Conservation (phyloP, 2,329 filamentous ascomycete genomes). For the Lasiodiplodia sp. region DNA sequence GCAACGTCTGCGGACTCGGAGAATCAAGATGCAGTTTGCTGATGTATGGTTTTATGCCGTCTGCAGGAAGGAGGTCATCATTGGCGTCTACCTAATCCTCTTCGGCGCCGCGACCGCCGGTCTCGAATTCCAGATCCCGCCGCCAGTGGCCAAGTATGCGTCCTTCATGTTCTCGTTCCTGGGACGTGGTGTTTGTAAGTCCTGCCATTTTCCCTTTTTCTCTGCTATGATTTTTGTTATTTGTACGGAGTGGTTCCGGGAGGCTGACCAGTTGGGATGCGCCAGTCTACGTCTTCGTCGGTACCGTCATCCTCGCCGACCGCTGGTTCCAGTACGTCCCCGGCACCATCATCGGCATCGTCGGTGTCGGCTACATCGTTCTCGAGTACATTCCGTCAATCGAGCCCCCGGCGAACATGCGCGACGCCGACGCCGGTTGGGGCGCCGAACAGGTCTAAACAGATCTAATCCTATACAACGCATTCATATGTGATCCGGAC, state of each 20-base stretch:
- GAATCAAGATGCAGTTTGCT: background rate
- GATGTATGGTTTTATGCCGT: background rate
- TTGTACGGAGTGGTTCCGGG: background rate
- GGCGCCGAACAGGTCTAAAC: conserved; percentile 61
- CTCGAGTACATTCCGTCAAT: conserved; percentile 61
- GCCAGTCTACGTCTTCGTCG: conserved; percentile 94
- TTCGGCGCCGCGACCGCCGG: conserved; percentile 71
- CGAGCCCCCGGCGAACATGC: conserved; percentile 62
- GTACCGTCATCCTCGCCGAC: conserved; percentile 79
- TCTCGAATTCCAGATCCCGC: conserved; percentile 89
- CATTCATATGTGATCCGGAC: too few relatives aligned
- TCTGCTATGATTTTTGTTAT: background rate
- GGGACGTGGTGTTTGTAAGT: conserved; percentile 91
- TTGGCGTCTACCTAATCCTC: conserved; percentile 86
- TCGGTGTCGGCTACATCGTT: conserved; percentile 76
- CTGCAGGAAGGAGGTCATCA: conserved; percentile 72
- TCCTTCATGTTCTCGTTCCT: conserved; percentile 98
- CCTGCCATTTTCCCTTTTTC: background rate
- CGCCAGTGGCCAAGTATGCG: conserved; percentile 90
- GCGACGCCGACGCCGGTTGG: conserved; percentile 62
- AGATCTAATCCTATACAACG: background rate
- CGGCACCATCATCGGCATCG: conserved; percentile 77
- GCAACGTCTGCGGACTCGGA: background rate
- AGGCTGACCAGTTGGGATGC: conserved; percentile 31
- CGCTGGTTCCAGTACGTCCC: conserved; percentile 74